Percentiles rank a stretch among this genome's conserved stretches.
phyloP scores from a whole-genome alignment of 164 flowering plant genomes.

The Dillenia turbinata region DNA sequence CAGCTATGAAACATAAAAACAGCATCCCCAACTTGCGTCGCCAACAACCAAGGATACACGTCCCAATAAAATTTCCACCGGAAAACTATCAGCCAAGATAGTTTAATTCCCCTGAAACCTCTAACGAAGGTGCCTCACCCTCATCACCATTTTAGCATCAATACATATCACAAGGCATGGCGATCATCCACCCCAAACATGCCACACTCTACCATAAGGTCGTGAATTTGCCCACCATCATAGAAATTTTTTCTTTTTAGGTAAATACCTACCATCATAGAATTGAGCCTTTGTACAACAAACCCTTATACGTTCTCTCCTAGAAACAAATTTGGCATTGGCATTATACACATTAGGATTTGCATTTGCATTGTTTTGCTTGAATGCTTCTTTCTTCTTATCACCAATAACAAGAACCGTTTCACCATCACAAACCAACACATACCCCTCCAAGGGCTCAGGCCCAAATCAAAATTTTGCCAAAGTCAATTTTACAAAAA shows the following conservation, averaged over 20 bases:
- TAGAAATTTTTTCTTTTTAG: too few species aligned
- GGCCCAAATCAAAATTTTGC: slow-evolving; percentile 45
- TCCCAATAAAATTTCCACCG: slow-evolving; percentile 54
- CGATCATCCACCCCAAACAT: slow-evolving; percentile 25
- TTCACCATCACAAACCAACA: slow-evolving; percentile 28
- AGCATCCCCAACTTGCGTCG: slow-evolving; percentile 30
- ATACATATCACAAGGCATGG: slow-evolving; percentile 36
- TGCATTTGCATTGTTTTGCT: slow-evolving; percentile 18
- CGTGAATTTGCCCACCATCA: too few species aligned
- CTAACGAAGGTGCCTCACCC: slow-evolving; percentile 48
- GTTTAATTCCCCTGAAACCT: slow-evolving; percentile 52
- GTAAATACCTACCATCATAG: slow-evolving; percentile 31
- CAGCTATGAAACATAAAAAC: slow-evolving; percentile 53
- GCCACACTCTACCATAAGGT: slow-evolving; percentile 37
- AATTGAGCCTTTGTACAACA: slow-evolving; percentile 36
- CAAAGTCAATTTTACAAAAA: slow-evolving; percentile 21
- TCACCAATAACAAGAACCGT: slow-evolving; percentile 42
- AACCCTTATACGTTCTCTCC: slow-evolving; percentile 34
- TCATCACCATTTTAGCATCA: slow-evolving; percentile 38
- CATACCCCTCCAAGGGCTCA: slow-evolving; percentile 39
- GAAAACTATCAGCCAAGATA: slow-evolving; percentile 39
- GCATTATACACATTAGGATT: too few species aligned
- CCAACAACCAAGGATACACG: slow-evolving; percentile 54
- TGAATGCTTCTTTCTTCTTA: slow-evolving; percentile 33
- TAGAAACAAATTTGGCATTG: slow-evolving; percentile 21